These are phyloP conservation scores for Termitomyces sp. DNA, from an alignment of 768 basidiomycete species.

Conservation along the genomic window DNA sequence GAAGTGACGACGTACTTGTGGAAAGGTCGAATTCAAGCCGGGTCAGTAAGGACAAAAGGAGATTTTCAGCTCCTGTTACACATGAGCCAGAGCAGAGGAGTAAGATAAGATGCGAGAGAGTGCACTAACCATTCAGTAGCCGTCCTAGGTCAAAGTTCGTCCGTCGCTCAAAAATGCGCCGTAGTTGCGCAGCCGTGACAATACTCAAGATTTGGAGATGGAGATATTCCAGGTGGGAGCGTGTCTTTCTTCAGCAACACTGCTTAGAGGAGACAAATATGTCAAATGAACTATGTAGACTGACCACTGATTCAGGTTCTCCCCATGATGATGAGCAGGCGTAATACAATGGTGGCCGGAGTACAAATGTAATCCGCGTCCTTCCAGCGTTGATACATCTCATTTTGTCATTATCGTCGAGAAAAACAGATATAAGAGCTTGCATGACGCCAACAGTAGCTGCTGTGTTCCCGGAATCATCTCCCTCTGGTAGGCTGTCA, in stretches of 20 bases:
- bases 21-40: slow-evolving; percentile 77
- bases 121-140: slow-evolving; percentile 53
- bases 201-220: slow-evolving; percentile 92
- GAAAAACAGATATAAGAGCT: slow-evolving; percentile 92
- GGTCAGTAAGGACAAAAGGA: slow-evolving; percentile 66
- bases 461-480: slow-evolving; percentile 62
- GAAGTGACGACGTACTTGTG: slow-evolving; percentile 74
- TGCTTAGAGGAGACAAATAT: slow-evolving; percentile 15
- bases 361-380: slow-evolving; percentile 81
- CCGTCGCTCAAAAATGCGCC: slow-evolving; percentile 80
- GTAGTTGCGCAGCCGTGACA: slow-evolving; percentile 80
- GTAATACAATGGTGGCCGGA: slow-evolving; percentile 87
- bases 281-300: slow-evolving; percentile 22
- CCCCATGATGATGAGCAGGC: slow-evolving; percentile 90
- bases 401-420: slow-evolving; percentile 85
- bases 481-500: slow-evolving; percentile 45
- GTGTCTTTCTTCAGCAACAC: slow-evolving; percentile 70
- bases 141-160: slow-evolving; percentile 89
- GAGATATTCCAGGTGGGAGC: slow-evolving; percentile 91
- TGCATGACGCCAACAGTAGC: slow-evolving; percentile 90
- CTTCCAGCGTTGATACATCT: slow-evolving; percentile 80
- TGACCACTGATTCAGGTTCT: slow-evolving; percentile 93
- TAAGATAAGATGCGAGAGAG: not conserved
- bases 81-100: not conserved
- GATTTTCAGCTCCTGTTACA: slow-evolving; percentile 69